These are phyloP conservation scores for Ilyonectria mors-panacis DNA, from an alignment of 2,329 filamentous ascomycete genomes.

Conservation along the genomic window DNA sequence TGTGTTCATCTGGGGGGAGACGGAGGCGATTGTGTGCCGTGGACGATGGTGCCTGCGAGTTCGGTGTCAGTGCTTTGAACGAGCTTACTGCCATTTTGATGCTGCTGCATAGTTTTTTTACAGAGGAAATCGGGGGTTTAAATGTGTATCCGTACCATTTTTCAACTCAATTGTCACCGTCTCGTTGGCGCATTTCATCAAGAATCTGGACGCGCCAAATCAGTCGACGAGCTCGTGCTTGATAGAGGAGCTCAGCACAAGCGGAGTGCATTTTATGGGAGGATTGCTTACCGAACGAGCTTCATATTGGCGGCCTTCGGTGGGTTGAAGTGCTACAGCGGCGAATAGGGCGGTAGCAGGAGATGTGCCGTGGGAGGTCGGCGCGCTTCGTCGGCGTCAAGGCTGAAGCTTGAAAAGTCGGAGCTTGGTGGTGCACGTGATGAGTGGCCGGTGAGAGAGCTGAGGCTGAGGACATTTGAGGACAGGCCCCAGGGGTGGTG, in stretches of 20 bases:
- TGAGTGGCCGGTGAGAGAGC: not conserved
- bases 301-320: conserved; percentile 79
- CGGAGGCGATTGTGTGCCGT: conserved; percentile 96
- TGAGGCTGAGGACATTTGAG: not conserved
- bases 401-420: conserved; percentile 49
- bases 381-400: conserved; percentile 46
- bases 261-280: conserved; percentile 30
- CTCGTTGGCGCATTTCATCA: conserved; percentile 99
- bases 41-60: conserved; percentile 86
- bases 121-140: not conserved
- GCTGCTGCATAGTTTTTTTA: not conserved
- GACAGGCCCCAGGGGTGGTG: not conserved
- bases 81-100: not conserved
- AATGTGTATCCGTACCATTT: conserved; percentile 77
- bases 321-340: conserved; percentile 22
- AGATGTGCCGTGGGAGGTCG: conserved; percentile 27
- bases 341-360: conserved; percentile 19
- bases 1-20: conserved; percentile 99
- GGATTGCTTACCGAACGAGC: conserved; percentile 86
- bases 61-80: conserved; percentile 28
- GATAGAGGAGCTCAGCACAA: conserved; percentile 41
- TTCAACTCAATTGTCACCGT: conserved; percentile 99
- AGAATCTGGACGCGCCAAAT: conserved; percentile 75
- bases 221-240: conserved; percentile 43
- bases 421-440: conserved; percentile 45